Evolutionary conservation across 1,139 yeast genomes (phyloP).

Genomic region (Martiniozyma asiatica): DNA sequence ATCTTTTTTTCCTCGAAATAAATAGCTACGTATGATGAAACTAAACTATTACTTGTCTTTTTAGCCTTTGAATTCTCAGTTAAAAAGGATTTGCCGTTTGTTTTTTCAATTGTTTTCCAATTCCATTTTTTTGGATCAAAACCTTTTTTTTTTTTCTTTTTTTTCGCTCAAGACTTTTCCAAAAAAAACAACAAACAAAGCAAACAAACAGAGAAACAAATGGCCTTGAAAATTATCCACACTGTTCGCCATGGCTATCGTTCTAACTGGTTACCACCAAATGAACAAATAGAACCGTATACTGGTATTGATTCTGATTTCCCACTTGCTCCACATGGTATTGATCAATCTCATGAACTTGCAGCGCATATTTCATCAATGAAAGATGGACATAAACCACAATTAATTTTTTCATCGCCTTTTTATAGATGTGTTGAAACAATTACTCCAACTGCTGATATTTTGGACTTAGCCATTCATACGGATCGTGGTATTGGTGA

Average conservation of each 20-base stretch:
- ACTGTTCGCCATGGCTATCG: slow-evolving; percentile 50
- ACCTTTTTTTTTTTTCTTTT: slow-evolving; percentile 8
- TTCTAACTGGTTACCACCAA: slow-evolving; percentile 29
- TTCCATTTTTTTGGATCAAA: slow-evolving; percentile 12
- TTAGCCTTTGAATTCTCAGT: too few species aligned
- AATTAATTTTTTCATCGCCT: slow-evolving; percentile 42
- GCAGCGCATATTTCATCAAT: slow-evolving; percentile 30
- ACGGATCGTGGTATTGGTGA: slow-evolving; percentile 51
- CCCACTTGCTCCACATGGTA: slow-evolving; percentile 52
- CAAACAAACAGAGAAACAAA: slow-evolving; percentile 36
- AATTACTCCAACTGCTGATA: slow-evolving; percentile 36
- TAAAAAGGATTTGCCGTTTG: too few species aligned
- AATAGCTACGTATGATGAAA: too few species aligned
- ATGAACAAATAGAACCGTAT: slow-evolving; percentile 50
- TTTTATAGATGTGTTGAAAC: slow-evolving; percentile 52
- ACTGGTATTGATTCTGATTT: slow-evolving; percentile 54
- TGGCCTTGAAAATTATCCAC: slow-evolving; percentile 26
- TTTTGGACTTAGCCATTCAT: slow-evolving; percentile 29
- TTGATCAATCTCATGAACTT: slow-evolving; percentile 43
- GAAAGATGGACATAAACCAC: slow-evolving; percentile 30
- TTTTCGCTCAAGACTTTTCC: slow-evolving; percentile 47
- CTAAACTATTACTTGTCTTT: too few species aligned
- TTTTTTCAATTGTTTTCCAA: too few species aligned
- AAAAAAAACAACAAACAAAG: slow-evolving; percentile 39
- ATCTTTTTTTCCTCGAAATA: too few species aligned